Percentiles rank a stretch among this genome's conserved stretches.
phyloP scores from a whole-genome alignment of 2,329 filamentous ascomycete species.

The Paraphaeosphaeria minitans region DNA sequence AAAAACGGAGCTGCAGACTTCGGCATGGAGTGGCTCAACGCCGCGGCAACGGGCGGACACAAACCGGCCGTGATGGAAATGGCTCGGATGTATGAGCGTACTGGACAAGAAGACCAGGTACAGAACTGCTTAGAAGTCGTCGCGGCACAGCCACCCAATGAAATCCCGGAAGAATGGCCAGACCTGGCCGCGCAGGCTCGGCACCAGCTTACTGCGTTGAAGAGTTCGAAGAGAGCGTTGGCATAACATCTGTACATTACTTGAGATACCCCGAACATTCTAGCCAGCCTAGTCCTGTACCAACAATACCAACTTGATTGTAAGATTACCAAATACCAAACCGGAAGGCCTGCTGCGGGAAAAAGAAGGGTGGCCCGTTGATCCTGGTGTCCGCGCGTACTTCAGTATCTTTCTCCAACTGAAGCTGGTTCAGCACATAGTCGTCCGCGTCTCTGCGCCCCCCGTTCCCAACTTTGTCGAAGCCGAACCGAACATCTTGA shows the following conservation, averaged over 20 bases:
- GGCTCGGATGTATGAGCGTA: slow-evolving; percentile 25
- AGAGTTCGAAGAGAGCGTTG: background rate
- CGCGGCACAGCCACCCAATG: slow-evolving; percentile 19
- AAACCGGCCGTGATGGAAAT: slow-evolving; percentile 36
- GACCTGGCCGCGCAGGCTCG: slow-evolving; percentile 29
- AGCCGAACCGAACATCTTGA: too few relatives aligned
- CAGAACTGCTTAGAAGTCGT: slow-evolving; percentile 22
- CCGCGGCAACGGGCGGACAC: slow-evolving; percentile 33
- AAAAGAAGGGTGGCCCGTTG: background rate
- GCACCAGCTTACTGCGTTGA: slow-evolving; percentile 21
- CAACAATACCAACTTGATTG: too few relatives aligned
- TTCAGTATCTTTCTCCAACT: background rate
- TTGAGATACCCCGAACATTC: slow-evolving; percentile 3
- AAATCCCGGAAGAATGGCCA: slow-evolving; percentile 34
- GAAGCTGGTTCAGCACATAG: background rate
- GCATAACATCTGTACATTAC: background rate
- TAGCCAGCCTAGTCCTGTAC: background rate
- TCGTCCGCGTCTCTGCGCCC: background rate
- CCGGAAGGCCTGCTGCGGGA: too few relatives aligned
- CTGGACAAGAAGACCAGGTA: slow-evolving; percentile 22
- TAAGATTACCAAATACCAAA: too few relatives aligned
- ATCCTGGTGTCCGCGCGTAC: background rate
- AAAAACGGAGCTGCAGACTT: slow-evolving; percentile 19
- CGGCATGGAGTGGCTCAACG: slow-evolving; percentile 39
- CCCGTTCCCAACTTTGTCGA: background rate